Percentiles rank a stretch among this genome's conserved stretches.
Evolutionary conservation across 148 eudicot species (phyloP).

Genomic region (Chenopodium suecicum): DNA sequence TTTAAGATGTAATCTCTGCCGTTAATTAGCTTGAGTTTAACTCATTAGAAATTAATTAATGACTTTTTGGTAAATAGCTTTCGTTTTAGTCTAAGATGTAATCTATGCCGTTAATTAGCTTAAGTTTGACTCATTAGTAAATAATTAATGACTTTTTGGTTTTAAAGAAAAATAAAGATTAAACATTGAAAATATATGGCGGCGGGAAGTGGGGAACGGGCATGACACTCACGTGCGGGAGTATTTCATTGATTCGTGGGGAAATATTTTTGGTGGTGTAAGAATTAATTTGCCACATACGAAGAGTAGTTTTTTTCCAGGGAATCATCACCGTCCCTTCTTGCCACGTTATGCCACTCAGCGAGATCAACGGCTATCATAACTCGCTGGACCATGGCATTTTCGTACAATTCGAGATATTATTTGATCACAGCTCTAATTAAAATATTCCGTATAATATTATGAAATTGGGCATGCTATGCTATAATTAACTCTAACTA

Average conservation of each 20-base stretch:
- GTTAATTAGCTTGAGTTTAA: constrained; percentile 19
- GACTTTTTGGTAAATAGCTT: no score
- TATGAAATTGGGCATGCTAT: background rate
- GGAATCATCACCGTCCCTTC: constrained; percentile 4
- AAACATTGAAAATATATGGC: constrained; percentile 28
- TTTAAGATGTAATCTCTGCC: constrained; percentile 28
- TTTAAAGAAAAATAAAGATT: background rate
- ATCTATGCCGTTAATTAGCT: constrained; percentile 32
- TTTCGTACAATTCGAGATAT: constrained; percentile 4
- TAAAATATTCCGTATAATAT: background rate
- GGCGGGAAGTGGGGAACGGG: constrained; percentile 33
- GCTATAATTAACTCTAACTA: background rate
- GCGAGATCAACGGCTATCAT: constrained; percentile 41
- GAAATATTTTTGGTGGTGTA: constrained; percentile 7
- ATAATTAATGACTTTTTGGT: background rate
- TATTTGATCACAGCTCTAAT: constrained; percentile 2
- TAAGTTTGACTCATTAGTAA: background rate
- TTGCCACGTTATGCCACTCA: constrained; percentile 10
- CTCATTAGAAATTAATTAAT: background rate
- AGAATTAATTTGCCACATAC: background rate
- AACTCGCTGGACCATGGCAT: constrained; percentile 1
- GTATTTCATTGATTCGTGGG: constrained; percentile 11
- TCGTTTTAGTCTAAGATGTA: constrained; percentile 1
- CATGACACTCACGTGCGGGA: constrained; percentile 52
- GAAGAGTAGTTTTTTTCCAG: background rate